Evolutionary conservation across 1,284 basidiomycete species (phyloP).

Genomic region (Golubevia pallescens): DNA sequence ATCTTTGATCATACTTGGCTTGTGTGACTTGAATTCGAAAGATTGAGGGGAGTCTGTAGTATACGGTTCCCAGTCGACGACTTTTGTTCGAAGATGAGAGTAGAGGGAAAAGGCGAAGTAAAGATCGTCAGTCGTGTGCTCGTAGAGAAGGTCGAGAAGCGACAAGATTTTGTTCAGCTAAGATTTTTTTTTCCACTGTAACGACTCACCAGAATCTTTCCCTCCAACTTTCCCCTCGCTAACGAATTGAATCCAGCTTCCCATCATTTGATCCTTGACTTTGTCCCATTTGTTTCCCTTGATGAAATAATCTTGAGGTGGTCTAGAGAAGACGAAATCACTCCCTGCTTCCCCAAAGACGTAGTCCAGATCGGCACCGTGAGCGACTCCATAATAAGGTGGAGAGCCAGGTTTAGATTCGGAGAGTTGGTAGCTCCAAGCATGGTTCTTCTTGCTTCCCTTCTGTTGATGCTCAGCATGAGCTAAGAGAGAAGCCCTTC

Average conservation of each 20-base stretch:
- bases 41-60: too few species aligned
- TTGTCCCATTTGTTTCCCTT: slow-evolving; percentile 3
- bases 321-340: slow-evolving; percentile 2
- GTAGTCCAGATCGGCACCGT: slow-evolving; percentile 4
- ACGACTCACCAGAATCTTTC: background rate
- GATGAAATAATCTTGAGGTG: slow-evolving; percentile 2
- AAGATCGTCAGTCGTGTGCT: too few species aligned
- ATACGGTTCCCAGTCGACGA: too few species aligned
- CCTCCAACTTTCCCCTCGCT: background rate
- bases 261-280: background rate
- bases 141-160: too few species aligned
- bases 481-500: background rate
- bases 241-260: slow-evolving; percentile 4
- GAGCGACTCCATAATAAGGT: slow-evolving; percentile 1
- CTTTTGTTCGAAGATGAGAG: too few species aligned
- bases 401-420: slow-evolving; percentile 2
- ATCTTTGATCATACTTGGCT: too few species aligned
- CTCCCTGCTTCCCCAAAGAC: background rate
- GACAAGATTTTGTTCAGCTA: too few species aligned
- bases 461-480: slow-evolving; percentile 2
- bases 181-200: too few species aligned
- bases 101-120: too few species aligned
- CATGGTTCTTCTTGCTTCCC: background rate
- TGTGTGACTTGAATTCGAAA: too few species aligned
- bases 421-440: slow-evolving; percentile 3